Percentiles rank a stretch among this genome's conserved stretches.
phyloP scores from a whole-genome alignment of 1,284 basidiomycete genomes.

The Trichosporon coremiiforme region DNA sequence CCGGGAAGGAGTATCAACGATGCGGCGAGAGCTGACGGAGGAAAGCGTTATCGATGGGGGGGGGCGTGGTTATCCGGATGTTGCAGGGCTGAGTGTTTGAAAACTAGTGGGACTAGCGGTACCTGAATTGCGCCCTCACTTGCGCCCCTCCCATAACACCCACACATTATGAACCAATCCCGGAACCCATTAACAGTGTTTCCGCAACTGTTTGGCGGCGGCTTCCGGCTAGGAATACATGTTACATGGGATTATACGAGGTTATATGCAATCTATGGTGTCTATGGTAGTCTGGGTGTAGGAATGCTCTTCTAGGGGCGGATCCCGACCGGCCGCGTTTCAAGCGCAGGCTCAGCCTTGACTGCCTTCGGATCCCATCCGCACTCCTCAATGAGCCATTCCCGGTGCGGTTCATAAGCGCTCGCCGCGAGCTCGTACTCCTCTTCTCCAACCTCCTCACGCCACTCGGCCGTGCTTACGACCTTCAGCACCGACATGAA shows the following conservation, averaged over 20 bases:
- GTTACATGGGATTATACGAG: background rate
- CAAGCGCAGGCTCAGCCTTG: background rate
- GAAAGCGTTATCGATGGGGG: too few relatives aligned
- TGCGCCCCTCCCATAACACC: too few relatives aligned
- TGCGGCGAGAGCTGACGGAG: too few relatives aligned
- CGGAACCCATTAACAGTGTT: too few relatives aligned
- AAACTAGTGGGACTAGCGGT: too few relatives aligned
- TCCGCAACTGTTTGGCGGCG: too few relatives aligned
- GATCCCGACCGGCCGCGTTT: background rate
- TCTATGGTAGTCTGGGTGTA: background rate
- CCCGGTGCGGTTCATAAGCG: background rate
- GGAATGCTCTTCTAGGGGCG: background rate
- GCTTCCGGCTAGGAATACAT: too few relatives aligned
- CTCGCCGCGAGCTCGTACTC: slow-evolving; percentile 5
- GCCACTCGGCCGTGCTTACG: background rate
- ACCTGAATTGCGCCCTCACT: too few relatives aligned
- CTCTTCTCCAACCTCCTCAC: background rate
- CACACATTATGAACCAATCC: too few relatives aligned
- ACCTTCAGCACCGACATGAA: background rate
- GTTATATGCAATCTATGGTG: background rate
- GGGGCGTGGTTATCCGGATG: too few relatives aligned
- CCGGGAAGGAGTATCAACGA: too few relatives aligned
- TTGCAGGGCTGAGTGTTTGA: too few relatives aligned
- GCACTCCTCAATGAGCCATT: background rate
- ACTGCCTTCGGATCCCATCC: slow-evolving; percentile 7